phyloP scores from a whole-genome alignment of 73 alveolate species.

The Tetrahymena elliotti region DNA sequence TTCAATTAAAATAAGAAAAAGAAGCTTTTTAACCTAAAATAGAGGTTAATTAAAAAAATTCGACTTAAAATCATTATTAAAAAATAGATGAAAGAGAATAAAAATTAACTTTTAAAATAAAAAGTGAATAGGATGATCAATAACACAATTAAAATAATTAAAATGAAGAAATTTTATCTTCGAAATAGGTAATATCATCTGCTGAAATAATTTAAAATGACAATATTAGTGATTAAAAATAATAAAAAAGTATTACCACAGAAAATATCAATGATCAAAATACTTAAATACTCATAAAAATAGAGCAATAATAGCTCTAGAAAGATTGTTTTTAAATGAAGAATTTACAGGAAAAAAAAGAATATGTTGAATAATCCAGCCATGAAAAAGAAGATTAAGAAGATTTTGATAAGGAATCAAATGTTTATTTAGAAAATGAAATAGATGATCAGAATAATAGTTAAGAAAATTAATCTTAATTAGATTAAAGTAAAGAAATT shows the following conservation, averaged over 20 bases:
- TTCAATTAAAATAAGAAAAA: neutral
- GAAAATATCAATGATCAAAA: too few species aligned
- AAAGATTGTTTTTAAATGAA: neutral
- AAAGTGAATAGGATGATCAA: neutral
- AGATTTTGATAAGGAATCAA: neutral
- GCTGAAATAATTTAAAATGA: too few species aligned
- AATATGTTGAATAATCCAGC: neutral
- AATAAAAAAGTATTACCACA: neutral
- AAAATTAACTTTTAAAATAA: too few species aligned
- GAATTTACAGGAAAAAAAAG: neutral
- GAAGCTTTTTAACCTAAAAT: neutral
- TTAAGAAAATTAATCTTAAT: neutral
- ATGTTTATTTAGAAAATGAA: neutral
- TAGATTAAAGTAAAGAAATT: neutral
- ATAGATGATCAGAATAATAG: neutral
- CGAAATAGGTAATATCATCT: too few species aligned
- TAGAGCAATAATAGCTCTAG: neutral
- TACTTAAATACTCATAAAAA: too few species aligned
- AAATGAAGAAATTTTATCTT: neutral
- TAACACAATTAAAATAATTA: neutral
- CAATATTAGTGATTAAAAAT: too few species aligned
- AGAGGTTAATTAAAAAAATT: neutral
- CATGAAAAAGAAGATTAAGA: neutral
- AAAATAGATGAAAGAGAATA: neutral
- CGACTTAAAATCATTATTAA: neutral